Base-by-base conservation (phyloP, 1,139 yeast species). In the Insectozyma bohioensis region DNA sequence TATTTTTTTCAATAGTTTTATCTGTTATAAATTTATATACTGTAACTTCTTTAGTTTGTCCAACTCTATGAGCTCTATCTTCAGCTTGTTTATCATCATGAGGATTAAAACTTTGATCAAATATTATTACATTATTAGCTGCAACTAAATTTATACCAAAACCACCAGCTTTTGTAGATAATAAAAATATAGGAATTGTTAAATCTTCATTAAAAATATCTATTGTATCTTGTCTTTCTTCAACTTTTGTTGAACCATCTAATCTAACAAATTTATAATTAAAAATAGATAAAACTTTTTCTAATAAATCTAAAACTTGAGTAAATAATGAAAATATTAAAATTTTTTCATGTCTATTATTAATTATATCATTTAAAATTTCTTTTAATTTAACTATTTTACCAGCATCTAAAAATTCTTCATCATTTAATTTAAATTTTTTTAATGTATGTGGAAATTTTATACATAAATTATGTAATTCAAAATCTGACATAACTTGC, bases 61-160 rank as follows among this genome's bases (percentile, higher is more conserved):
- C 99, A 17, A 94, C 95, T 56, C 99, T 77, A 58, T 92, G 99
- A 0, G 98, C 96, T 52, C 99, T 75, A 57, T 92, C 98, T 56
- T 94, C 98, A 0, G 99, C 99, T 63, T 92, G 99, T 53, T 84
- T 85, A 54, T 92, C 99, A 56, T 92, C 98, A 56, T 94, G 98
- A 0, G 99, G 99, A 50, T 92, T 92, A 62, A 92, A 92, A 30
- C 95, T 84, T 54, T 88, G 92, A 55, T 92, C 99, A 51, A 81
- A 90, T 22, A 94, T 85, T 34, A 92, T 73, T 3, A 92, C 98
- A 41, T 83, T 79, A 52, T 88, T 92, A 7, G 99, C 98, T 50
- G 96, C 95, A 3, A 95, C 95, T 47, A 92, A 72, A 52, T 92
- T 92, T 58, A 92, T 92, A 39, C 98, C 98, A 61, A 92, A 92